Evolutionary conservation across 257 asterid genomes (phyloP).

Genomic region (Ballota nigra): DNA sequence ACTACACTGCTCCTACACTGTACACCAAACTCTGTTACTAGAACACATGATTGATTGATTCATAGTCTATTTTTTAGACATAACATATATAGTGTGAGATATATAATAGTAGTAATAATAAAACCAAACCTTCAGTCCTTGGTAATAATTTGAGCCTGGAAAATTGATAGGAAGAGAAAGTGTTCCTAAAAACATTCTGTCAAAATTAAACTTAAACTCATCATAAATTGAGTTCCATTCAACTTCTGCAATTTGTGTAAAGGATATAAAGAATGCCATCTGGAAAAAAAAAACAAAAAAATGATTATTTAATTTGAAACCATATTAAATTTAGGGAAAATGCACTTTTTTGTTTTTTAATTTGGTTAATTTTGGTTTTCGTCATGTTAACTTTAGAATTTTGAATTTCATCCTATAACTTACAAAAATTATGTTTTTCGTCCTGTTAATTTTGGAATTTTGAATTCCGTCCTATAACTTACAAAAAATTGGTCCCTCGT

Average conservation of each 20-base stretch:
- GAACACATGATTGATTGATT: not conserved
- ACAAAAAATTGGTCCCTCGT: no score
- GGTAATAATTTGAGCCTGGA: conserved; percentile 55
- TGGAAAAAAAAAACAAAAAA: not conserved
- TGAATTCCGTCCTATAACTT: no score
- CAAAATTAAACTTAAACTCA: conserved; percentile 44
- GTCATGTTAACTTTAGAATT: no score
- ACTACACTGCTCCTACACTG: conserved; percentile 71
- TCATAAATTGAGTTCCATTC: conserved; percentile 38
- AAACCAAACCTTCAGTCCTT: conserved; percentile 59
- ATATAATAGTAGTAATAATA: no score
- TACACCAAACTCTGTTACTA: conserved; percentile 6
- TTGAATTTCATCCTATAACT: no score
- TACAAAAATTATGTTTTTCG: no score
- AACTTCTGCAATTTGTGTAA: conserved; percentile 45
- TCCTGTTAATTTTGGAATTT: no score
- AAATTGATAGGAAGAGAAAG: conserved; percentile 67
- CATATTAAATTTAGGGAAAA: no score
- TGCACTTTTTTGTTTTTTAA: no score
- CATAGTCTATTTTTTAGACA: not conserved
- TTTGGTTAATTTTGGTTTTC: no score
- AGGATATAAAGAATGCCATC: conserved; percentile 55
- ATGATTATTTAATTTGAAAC: not conserved
- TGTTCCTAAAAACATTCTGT: conserved; percentile 49
- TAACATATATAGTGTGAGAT: not conserved